Base-by-base conservation (phyloP, 139 green algal species). In the Microglena sp. region DNA sequence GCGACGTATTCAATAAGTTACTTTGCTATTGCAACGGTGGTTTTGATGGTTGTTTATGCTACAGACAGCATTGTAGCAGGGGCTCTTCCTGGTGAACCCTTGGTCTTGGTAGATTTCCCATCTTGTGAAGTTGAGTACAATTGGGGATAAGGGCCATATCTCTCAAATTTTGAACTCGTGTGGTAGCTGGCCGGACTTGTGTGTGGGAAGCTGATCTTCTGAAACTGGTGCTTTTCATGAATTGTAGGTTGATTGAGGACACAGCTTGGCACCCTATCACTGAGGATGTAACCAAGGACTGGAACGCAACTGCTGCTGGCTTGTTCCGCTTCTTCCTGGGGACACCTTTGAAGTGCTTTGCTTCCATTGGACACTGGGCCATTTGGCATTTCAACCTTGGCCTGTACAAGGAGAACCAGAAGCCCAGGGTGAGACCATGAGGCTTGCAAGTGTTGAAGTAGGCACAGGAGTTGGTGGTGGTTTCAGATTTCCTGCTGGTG, bases 261-360 rank as follows among this genome's bases (percentile, higher is more conserved):
- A 96, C 90, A 0, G 90, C 91, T 0, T 97, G 91, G 91, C 89
- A 95, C 76, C 91, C 91, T 0, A 71, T 95, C n/a, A 70, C 70
- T 35, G 73, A 78, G 63, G 69, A 74, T 21, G 74, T 90, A 46
- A 66, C 87, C 55, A 73, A 72, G 2, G 71, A 79, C 46, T 79
- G 67, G 71, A 55, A 62, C 44, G 35, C 44, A n/a, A 60, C 62
- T 1, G 64, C 70, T 60, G 27, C 24, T 18, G 40, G 45, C 24
- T 21, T 91, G 2, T 89, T 80, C 71, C 87, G 88, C 73, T 40
- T 79, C 32, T 92, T 95, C 82, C 77, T 97, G 61, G 91, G 88
- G 55, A 87, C 75, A 43, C 91, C 91, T 1, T 77, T 97, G 22
- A 96, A 96, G 85, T 83, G 89, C 46, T 96, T 73, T 71, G 89